Percentiles rank a stretch among this genome's conserved stretches.
These are phyloP conservation scores for Botrytis cinerea DNA, from an alignment of 2,329 filamentous ascomycete genomes.

Conservation along the genomic window DNA sequence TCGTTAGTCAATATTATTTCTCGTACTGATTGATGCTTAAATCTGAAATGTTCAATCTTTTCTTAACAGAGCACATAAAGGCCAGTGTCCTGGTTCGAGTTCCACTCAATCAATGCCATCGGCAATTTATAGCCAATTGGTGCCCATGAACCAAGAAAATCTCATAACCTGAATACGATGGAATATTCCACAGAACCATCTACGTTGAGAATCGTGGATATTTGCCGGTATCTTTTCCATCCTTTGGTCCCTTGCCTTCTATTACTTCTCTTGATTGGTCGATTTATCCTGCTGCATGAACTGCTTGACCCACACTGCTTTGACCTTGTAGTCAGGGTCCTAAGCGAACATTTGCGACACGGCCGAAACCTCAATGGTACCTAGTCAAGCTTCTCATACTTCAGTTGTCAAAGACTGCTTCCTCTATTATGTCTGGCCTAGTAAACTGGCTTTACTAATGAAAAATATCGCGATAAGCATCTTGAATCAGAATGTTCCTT, in stretches of 20 bases:
- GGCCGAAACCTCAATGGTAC: conserved; percentile 38
- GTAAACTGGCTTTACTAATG: conserved; percentile 2
- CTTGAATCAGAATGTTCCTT: not conserved
- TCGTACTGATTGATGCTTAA: not conserved
- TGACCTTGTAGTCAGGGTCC: conserved; percentile 15
- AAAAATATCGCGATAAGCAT: not conserved
- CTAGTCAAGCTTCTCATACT: conserved; percentile 35
- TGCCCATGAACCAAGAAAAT: not conserved
- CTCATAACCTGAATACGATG: not conserved
- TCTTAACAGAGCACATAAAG: not conserved
- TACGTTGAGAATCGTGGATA: conserved; percentile 12
- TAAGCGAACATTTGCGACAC: conserved; percentile 41
- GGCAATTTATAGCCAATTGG: not conserved
- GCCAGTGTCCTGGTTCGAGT: not conserved
- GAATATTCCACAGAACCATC: conserved; percentile 21
- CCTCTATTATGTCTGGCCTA: conserved; percentile 17
- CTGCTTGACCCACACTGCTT: conserved; percentile 26
- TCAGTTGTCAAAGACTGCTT: conserved; percentile 26
- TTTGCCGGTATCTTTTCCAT: not conserved
- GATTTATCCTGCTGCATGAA: conserved; percentile 30
- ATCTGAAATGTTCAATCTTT: not conserved
- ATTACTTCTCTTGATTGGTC: not conserved
- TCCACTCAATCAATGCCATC: conserved; percentile 7
- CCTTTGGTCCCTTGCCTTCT: not conserved
- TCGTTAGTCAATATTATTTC: not conserved